Conservation (phyloP, 202 grass and related monocot genomes). For the Dendrocalamus latiflorus region DNA sequence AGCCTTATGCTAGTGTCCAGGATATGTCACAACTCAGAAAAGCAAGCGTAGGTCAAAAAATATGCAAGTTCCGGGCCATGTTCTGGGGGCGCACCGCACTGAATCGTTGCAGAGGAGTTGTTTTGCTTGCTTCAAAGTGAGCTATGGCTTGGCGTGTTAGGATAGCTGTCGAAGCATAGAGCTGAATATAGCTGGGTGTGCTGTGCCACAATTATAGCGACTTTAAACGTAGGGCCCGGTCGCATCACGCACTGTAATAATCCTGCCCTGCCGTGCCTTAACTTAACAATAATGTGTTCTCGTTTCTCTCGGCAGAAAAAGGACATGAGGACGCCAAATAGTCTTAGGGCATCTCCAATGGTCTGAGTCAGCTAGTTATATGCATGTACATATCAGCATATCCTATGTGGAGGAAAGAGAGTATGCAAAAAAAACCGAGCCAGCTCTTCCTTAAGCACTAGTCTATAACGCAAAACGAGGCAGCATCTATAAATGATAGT, state of each 20-base stretch:
- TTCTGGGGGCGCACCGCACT: not conserved
- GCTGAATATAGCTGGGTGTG: not conserved
- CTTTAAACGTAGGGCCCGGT: not conserved
- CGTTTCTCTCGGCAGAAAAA: not conserved
- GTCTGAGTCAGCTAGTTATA: too few relatives aligned
- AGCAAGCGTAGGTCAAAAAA: not conserved
- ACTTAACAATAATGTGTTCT: not conserved
- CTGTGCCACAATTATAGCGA: not conserved
- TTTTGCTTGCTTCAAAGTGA: constrained; percentile 23
- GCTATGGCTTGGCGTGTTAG: not conserved
- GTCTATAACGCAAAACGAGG: too few relatives aligned
- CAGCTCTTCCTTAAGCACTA: too few relatives aligned
- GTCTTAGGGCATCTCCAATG: too few relatives aligned
- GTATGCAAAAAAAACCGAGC: too few relatives aligned
- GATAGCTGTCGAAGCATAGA: not conserved
- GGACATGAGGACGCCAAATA: not conserved
- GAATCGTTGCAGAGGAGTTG: constrained; percentile 11
- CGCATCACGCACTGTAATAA: not conserved
- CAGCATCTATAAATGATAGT: too few relatives aligned
- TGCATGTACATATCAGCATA: too few relatives aligned
- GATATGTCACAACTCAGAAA: not conserved
- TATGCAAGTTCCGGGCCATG: not conserved
- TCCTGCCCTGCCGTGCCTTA: not conserved
- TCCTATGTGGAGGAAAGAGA: too few relatives aligned
- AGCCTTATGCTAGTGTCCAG: too few relatives aligned